Evolutionary conservation across 2,329 filamentous ascomycete species (phyloP).

Genomic region (Colletotrichum paranaense): DNA sequence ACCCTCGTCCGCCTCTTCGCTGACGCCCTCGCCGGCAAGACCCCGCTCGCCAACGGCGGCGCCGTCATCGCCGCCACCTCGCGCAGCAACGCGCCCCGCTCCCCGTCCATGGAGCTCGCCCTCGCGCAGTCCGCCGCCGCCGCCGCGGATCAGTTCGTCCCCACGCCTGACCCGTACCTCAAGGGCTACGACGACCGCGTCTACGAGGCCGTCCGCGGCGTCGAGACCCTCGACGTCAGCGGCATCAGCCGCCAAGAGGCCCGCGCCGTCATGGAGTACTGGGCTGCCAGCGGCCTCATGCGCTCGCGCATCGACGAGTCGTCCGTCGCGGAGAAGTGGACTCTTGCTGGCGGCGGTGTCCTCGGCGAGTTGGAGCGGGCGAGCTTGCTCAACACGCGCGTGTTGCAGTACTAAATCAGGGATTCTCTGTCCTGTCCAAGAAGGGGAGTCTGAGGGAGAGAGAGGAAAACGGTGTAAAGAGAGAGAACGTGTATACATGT

Average conservation of each 20-base stretch:
- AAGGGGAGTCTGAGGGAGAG: not conserved
- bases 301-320: constrained; percentile 76
- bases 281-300: constrained; percentile 85
- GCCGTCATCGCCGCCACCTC: constrained; percentile 81
- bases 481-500: constrained; percentile 18
- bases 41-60: constrained; percentile 76
- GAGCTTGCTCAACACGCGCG: constrained; percentile 59
- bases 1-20: constrained; percentile 80
- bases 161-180: constrained; percentile 63
- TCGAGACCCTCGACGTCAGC: constrained; percentile 67
- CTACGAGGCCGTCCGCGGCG: constrained; percentile 62
- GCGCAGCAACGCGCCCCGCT: constrained; percentile 74
- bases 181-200: constrained; percentile 68
- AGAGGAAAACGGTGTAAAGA: not conserved
- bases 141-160: constrained; percentile 49
- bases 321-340: constrained; percentile 85
- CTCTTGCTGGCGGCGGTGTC: constrained; percentile 81
- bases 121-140: constrained; percentile 67
- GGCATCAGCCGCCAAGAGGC: constrained; percentile 82
- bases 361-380: constrained; percentile 87
- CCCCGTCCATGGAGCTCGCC: constrained; percentile 75
- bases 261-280: constrained; percentile 89
- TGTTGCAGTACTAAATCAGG: constrained; percentile 38
- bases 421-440: too few relatives aligned
- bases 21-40: constrained; percentile 74